Evolutionary conservation across 2,329 filamentous ascomycete species (phyloP).

Genomic region (Grosmannia serpens): DNA sequence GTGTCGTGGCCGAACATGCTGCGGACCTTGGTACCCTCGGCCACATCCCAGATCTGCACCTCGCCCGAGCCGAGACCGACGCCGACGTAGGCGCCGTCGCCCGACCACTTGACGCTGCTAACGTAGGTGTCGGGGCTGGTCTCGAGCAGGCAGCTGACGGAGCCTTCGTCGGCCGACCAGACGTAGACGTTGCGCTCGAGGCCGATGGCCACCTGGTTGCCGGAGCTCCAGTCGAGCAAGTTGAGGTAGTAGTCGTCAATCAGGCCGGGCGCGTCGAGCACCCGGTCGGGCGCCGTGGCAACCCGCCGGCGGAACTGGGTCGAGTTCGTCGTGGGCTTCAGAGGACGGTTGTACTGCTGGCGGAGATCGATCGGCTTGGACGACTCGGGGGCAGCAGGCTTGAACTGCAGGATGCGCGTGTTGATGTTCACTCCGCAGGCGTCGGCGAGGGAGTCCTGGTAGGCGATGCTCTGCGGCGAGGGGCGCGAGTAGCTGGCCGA

Average conservation of each 20-base stretch:
- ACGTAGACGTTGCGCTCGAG: constrained; percentile 96
- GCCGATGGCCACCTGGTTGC: constrained; percentile 95
- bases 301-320: constrained; percentile 87
- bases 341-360: constrained; percentile 93
- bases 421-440: constrained; percentile 68
- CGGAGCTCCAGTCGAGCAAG: constrained; percentile 93
- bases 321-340: constrained; percentile 66
- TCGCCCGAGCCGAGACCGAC: constrained; percentile 92
- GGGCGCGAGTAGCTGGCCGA: constrained; percentile 60
- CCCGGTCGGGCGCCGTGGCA: constrained; percentile 87
- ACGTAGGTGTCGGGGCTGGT: constrained; percentile 85
- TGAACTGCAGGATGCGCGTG: constrained; percentile 94
- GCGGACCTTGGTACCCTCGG: constrained; percentile 87
- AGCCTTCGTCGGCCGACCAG: constrained; percentile 92
- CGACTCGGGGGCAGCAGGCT: constrained; percentile 94
- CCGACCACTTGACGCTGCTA: constrained; percentile 97
- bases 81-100: constrained; percentile 89
- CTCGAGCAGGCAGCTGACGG: constrained; percentile 81
- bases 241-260: constrained; percentile 99
- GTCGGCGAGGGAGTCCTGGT: constrained; percentile 16
- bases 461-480: constrained; percentile 63
- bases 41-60: constrained; percentile 98
- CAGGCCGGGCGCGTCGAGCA: constrained; percentile 88
- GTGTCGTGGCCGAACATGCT: constrained; percentile 98
- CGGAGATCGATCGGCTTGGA: constrained; percentile 96